Evolutionary conservation across 139 green algal genomes (phyloP), one percentile per base, ranked within the genome.

Genomic region (Chlamydomonas applanata): DNA sequence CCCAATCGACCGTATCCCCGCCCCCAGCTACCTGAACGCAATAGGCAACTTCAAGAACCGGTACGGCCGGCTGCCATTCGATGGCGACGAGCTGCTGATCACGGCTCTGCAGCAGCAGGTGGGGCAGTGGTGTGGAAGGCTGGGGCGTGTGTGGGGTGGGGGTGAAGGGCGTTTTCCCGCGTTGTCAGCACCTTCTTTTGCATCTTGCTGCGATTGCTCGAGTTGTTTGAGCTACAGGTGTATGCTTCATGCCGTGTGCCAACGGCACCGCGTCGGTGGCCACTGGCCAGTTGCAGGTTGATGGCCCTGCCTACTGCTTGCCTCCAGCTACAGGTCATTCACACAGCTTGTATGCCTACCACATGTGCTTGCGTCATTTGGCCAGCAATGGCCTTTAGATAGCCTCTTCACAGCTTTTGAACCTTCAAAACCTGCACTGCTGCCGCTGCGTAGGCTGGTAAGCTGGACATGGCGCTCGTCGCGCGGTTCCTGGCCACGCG

Each of bases 41-140:
- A 66, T 66, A 4, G 59, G 59, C 59, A 34, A 66, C 59, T 66
- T 36, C 59, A 66, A 66, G 30, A 30, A 66, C n/a, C 59, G 59
- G 2, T 36, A 66, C n/a, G 59, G 59, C 24, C 24, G 59, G 24
- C 29, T 66, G 59, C 59, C 59, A 3, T 66, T 66, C 35, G 59
- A 66, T 9, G 59, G 59, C 30, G 59, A 66, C 59, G 30, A 22
- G 24, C n/a, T 40, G 59, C 59, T 66, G n/a, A 66, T 66, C 27
- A 27, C 59, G 17, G 59, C n/a, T 11, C 59, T 40, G 22, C 59
- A 34, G 25, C n/a, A 66, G 29, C 25, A 35, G 11, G 29, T 35
- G n/a, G n/a, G 29, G n/a, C n/a, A n/a, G n/a, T n/a, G n/a, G n/a
- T n/a, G n/a, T n/a, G n/a, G n/a, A n/a, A n/a, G n/a, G n/a, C n/a